These are phyloP conservation scores for Calonectria crousiana DNA, from an alignment of 2,329 filamentous ascomycete species.

Conservation along the genomic window DNA sequence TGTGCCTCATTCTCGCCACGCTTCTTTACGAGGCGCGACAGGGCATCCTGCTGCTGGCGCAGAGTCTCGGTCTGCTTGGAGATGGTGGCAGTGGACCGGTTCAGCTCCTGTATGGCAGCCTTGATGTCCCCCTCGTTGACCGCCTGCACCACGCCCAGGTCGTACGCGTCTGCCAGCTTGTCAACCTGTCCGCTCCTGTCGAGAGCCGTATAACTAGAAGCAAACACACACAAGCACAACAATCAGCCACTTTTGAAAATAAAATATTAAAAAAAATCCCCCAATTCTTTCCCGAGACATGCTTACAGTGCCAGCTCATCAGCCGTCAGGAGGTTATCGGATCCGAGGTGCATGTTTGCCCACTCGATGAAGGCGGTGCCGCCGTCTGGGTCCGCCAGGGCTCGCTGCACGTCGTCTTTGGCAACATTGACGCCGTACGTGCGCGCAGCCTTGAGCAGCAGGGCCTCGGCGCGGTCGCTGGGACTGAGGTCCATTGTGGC, in stretches of 20 bases:
- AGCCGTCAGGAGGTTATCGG: conserved; percentile 65
- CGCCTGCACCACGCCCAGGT: conserved; percentile 61
- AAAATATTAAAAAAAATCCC: not conserved
- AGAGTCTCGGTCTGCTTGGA: conserved; percentile 73
- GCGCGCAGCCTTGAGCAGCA: conserved; percentile 50
- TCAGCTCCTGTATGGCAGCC: conserved; percentile 72
- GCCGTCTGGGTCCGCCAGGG: conserved; percentile 50
- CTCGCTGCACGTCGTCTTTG: conserved; percentile 54
- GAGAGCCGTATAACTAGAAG: conserved; percentile 61
- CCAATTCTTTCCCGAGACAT: conserved; percentile 22
- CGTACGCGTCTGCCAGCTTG: conserved; percentile 57
- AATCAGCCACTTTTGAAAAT: conserved; percentile 24
- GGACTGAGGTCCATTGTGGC: conserved; percentile 44
- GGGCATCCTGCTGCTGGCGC: conserved; percentile 71
- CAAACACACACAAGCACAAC: not conserved
- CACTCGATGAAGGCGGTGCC: conserved; percentile 58
- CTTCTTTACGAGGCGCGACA: conserved; percentile 63
- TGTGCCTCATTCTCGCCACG: conserved; percentile 45
- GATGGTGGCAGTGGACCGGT: conserved; percentile 73
- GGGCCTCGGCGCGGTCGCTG: conserved; percentile 47
- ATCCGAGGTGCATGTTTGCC: conserved; percentile 60
- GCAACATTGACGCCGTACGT: conserved; percentile 47
- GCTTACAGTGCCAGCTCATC: conserved; percentile 67
- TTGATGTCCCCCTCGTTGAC: conserved; percentile 71
- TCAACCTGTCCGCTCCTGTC: conserved; percentile 63